Evolutionary conservation across 2,329 filamentous ascomycete genomes (phyloP).

Genomic region (Hypoxylon sp.): DNA sequence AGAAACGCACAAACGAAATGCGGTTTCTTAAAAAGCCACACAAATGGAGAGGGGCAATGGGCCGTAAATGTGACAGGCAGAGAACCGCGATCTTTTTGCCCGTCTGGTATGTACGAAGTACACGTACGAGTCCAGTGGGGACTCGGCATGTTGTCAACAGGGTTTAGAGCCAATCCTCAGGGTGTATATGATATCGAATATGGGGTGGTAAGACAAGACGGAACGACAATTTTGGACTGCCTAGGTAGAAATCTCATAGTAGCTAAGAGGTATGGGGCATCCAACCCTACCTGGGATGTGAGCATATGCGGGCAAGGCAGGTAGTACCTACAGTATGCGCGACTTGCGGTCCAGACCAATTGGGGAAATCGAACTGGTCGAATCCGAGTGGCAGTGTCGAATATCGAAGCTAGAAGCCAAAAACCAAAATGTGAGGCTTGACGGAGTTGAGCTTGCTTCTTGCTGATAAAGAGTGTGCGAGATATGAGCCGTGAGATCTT

Average conservation of each 20-base stretch:
- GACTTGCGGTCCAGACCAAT: slow-evolving; percentile 40
- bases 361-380: slow-evolving; percentile 24
- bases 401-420: slow-evolving; percentile 1
- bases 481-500: slow-evolving; percentile 28
- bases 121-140: slow-evolving; percentile 37
- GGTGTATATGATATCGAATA: slow-evolving; percentile 17
- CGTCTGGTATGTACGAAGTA: slow-evolving; percentile 26
- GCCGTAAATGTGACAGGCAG: slow-evolving; percentile 26
- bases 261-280: slow-evolving; percentile 27
- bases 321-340: slow-evolving; percentile 35
- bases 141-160: slow-evolving; percentile 38
- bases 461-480: not conserved
- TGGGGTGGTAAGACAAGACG: slow-evolving; percentile 40
- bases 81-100: slow-evolving; percentile 28
- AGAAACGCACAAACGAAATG: slow-evolving; percentile 33
- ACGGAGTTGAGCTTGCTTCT: slow-evolving; percentile 8
- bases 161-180: slow-evolving; percentile 38
- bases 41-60: slow-evolving; percentile 27
- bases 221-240: slow-evolving; percentile 26
- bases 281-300: slow-evolving; percentile 25
- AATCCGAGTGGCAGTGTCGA: slow-evolving; percentile 28
- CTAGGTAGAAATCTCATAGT: slow-evolving; percentile 22
- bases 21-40: slow-evolving; percentile 26
- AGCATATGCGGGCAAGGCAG: slow-evolving; percentile 35
- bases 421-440: slow-evolving; percentile 9